These are phyloP conservation scores for Pseudopithomyces maydicus DNA, from an alignment of 2,329 filamentous ascomycete species.

Conservation along the genomic window DNA sequence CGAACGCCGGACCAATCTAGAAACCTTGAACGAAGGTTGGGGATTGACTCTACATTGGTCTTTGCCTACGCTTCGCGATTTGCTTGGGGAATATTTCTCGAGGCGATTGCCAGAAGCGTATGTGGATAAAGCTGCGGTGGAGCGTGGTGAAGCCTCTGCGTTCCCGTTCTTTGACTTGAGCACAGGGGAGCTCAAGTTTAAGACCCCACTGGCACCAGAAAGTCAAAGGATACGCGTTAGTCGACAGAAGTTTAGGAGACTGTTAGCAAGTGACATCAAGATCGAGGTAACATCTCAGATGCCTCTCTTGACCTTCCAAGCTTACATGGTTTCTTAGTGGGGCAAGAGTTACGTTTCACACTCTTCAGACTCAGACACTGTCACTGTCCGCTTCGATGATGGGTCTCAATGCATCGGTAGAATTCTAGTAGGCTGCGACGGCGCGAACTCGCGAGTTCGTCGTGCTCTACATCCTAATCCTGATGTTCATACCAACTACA, in stretches of 20 bases:
- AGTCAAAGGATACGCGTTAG: conserved; percentile 13
- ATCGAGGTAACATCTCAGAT: no score
- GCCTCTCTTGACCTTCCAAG: no score
- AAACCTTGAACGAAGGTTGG: background rate
- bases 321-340: no score
- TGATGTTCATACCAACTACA: conserved; percentile 1
- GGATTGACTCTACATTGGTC: conserved; percentile 16
- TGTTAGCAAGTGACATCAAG: no score
- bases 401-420: conserved; percentile 10
- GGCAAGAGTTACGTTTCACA: conserved; percentile 13
- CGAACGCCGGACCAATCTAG: background rate
- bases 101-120: conserved; percentile 12
- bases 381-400: conserved; percentile 13
- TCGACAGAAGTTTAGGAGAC: conserved; percentile 10
- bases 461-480: background rate
- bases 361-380: background rate
- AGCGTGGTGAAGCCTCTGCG: conserved; percentile 11
- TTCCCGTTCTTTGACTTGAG: conserved; percentile 21
- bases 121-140: conserved; percentile 16
- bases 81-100: conserved; percentile 10
- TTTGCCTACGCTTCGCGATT: conserved; percentile 12
- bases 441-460: conserved; percentile 12
- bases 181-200: conserved; percentile 11
- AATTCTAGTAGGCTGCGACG: conserved; percentile 18
- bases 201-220: conserved; percentile 7